Evolutionary conservation across 257 asterid genomes (phyloP).

Genomic region (Nicotiana sylvestris): DNA sequence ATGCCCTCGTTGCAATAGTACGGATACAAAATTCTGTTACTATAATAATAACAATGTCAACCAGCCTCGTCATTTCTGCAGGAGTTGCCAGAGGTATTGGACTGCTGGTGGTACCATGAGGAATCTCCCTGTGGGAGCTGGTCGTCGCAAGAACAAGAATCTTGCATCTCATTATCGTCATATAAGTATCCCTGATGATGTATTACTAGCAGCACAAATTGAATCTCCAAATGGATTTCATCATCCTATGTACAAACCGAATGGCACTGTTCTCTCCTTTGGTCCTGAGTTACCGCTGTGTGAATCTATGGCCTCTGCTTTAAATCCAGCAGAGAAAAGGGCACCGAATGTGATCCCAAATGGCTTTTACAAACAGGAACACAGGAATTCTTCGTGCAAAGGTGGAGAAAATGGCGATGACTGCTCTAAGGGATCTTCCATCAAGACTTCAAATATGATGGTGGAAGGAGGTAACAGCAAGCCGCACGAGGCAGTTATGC

Average conservation of each 20-base stretch:
- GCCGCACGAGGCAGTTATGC: slow-evolving; percentile 30
- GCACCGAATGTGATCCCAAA: slow-evolving; percentile 20
- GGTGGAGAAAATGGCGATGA: slow-evolving; percentile 37
- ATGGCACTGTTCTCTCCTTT: slow-evolving; percentile 66
- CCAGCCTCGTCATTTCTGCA: slow-evolving; percentile 94
- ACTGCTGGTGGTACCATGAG: slow-evolving; percentile 96
- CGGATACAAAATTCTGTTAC: slow-evolving; percentile 89
- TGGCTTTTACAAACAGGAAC: slow-evolving; percentile 24
- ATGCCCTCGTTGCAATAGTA: slow-evolving; percentile 92
- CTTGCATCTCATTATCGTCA: slow-evolving; percentile 47
- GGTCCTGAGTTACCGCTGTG: slow-evolving; percentile 42
- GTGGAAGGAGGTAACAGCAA: slow-evolving; percentile 21
- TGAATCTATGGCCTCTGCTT: slow-evolving; percentile 48
- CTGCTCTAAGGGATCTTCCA: slow-evolving; percentile 33
- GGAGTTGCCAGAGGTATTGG: slow-evolving; percentile 95
- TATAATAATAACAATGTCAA: slow-evolving; percentile 79
- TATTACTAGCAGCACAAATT: slow-evolving; percentile 38
- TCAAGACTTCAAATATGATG: slow-evolving; percentile 23
- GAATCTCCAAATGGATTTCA: slow-evolving; percentile 47
- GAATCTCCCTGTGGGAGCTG: slow-evolving; percentile 93
- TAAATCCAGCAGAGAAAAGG: slow-evolving; percentile 37
- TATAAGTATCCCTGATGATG: slow-evolving; percentile 58
- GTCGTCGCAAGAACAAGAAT: slow-evolving; percentile 76
- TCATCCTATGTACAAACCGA: slow-evolving; percentile 37
- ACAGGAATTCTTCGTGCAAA: slow-evolving; percentile 18